phyloP scores from a whole-genome alignment of 2,329 filamentous ascomycete genomes.

The Aschersonia sp. region DNA sequence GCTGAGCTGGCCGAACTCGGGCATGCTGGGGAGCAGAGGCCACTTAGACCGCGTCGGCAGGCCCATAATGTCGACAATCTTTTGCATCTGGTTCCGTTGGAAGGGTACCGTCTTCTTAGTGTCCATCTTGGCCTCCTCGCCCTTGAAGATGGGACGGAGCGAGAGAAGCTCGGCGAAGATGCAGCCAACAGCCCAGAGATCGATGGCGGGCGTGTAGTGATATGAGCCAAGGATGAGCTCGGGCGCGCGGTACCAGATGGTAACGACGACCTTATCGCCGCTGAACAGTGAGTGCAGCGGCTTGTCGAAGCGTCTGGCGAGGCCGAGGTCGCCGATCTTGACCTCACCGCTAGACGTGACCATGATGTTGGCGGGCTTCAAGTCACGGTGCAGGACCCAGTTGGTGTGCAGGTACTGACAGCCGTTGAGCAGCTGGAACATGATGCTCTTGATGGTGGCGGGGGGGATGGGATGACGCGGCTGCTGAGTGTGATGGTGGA shows the following conservation, averaged over 20 bases:
- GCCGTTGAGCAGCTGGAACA: slow-evolving; percentile 91
- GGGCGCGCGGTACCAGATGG: slow-evolving; percentile 96
- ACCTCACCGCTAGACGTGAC: slow-evolving; percentile 83
- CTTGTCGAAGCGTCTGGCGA: slow-evolving; percentile 88
- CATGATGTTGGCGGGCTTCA: slow-evolving; percentile 98
- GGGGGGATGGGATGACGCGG: slow-evolving; percentile 80
- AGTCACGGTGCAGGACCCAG: slow-evolving; percentile 92
- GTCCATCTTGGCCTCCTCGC: slow-evolving; percentile 98
- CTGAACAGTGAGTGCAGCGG: slow-evolving; percentile 82
- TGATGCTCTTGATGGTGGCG: slow-evolving; percentile 77
- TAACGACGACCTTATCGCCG: slow-evolving; percentile 96
- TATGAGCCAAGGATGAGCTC: slow-evolving; percentile 81
- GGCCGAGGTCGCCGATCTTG: slow-evolving; percentile 85
- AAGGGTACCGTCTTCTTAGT: slow-evolving; percentile 96
- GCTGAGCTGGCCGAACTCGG: slow-evolving; percentile 63
- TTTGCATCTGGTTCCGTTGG: slow-evolving; percentile 96
- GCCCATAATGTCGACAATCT: slow-evolving; percentile 94
- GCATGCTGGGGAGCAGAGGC: slow-evolving; percentile 74
- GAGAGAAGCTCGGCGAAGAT: slow-evolving; percentile 93
- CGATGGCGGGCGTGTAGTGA: slow-evolving; percentile 96
- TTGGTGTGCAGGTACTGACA: slow-evolving; percentile 90
- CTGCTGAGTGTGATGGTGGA: slow-evolving; percentile 90
- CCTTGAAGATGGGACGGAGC: slow-evolving; percentile 90
- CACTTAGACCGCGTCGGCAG: slow-evolving; percentile 79
- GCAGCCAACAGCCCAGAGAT: slow-evolving; percentile 95